Evolutionary conservation across 116 monocot species (phyloP).

Genomic region (Trichopus zeylanicus): DNA sequence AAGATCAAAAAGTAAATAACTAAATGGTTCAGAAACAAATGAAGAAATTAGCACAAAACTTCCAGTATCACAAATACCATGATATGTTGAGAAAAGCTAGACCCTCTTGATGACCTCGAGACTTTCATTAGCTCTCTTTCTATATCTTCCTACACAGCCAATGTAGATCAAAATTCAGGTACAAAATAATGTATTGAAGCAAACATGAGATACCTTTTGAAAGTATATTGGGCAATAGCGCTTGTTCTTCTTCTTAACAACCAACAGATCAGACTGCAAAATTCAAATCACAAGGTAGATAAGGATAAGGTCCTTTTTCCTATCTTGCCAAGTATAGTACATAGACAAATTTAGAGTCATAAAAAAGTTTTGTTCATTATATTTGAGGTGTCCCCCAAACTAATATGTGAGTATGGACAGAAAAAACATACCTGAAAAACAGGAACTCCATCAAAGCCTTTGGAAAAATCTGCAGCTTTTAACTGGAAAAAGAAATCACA

Average conservation of each 20-base stretch:
- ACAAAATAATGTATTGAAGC: neutral
- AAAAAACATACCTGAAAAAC: slow-evolving; percentile 62
- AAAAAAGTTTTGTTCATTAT: too few species aligned
- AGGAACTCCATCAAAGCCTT: slow-evolving; percentile 86
- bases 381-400: neutral
- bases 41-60: neutral
- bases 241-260: slow-evolving; percentile 85
- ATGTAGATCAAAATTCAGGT: neutral
- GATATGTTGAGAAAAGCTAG: slow-evolving; percentile 53
- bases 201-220: slow-evolving; percentile 50
- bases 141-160: slow-evolving; percentile 69
- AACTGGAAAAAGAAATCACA: slow-evolving; percentile 28
- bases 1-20: neutral
- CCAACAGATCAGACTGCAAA: slow-evolving; percentile 92
- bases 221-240: slow-evolving; percentile 94
- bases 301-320: too few species aligned
- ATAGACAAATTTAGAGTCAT: too few species aligned
- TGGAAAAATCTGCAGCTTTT: slow-evolving; percentile 41
- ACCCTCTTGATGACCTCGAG: slow-evolving; percentile 47
- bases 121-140: slow-evolving; percentile 75
- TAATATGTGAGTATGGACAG: neutral
- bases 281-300: too few species aligned
- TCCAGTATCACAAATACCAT: slow-evolving; percentile 42
- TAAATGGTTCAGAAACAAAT: neutral
- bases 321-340: too few species aligned